Percentiles rank a stretch among this genome's conserved stretches.
Evolutionary conservation across 805 yeast genomes (phyloP).

Genomic region (Hanseniaspora hatyaiensis): DNA sequence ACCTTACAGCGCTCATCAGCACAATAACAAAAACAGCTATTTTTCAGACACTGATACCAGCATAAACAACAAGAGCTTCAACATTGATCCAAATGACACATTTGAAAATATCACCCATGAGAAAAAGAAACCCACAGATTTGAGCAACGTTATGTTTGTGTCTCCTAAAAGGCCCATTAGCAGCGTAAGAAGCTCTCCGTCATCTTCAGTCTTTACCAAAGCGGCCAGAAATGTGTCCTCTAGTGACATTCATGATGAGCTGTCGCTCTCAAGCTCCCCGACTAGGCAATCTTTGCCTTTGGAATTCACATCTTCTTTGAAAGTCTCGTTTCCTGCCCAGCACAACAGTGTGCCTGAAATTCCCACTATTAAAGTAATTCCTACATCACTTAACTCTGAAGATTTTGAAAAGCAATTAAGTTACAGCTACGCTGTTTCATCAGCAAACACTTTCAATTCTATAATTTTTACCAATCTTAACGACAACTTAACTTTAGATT

Average conservation of each 20-base stretch:
- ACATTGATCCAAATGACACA: not conserved
- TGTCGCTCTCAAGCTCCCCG: no score
- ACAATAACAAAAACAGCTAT: not conserved
- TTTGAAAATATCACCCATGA: not conserved
- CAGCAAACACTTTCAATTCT: not conserved
- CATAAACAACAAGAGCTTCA: no score
- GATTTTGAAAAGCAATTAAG: no score
- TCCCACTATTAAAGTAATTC: no score
- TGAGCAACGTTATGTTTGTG: not conserved
- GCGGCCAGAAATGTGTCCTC: no score
- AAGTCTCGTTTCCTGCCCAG: no score
- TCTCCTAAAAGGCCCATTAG: not conserved
- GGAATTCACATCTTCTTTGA: no score
- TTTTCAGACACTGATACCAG: not conserved
- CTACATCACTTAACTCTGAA: no score
- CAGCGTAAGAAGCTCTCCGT: not conserved
- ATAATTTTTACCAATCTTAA: conserved; percentile 9
- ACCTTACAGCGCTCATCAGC: conserved; percentile 6
- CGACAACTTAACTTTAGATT: not conserved
- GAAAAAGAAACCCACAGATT: not conserved
- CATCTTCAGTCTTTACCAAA: not conserved
- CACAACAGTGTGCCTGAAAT: no score
- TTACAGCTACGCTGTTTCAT: no score
- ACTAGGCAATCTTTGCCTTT: no score
- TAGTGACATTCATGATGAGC: no score